A percentile compares a stretch with the other conserved stretches of the same genome.
These are phyloP conservation scores for Pachyrhizus erosus DNA, from an alignment of 306 rosid genomes.

Conservation along the genomic window DNA sequence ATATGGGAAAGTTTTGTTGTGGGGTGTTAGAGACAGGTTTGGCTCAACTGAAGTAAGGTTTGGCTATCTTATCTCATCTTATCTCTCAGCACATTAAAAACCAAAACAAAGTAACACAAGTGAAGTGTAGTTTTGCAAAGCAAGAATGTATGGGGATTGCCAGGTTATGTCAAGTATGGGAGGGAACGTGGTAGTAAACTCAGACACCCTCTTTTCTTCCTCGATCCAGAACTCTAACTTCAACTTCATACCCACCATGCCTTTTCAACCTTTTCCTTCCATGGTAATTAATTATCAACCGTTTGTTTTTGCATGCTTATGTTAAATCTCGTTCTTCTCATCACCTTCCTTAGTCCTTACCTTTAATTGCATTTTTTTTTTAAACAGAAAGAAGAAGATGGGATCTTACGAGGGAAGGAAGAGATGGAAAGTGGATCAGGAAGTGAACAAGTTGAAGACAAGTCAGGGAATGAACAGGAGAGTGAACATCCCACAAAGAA, in stretches of 20 bases:
- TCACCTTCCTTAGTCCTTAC: background rate
- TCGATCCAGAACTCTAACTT: slow-evolving; percentile 88
- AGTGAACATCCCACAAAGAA: slow-evolving; percentile 66
- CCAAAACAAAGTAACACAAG: background rate
- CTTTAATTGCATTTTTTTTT: background rate
- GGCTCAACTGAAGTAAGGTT: slow-evolving; percentile 38
- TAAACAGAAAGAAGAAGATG: slow-evolving; percentile 80
- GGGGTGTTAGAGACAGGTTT: slow-evolving; percentile 39
- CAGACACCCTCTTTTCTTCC: slow-evolving; percentile 76
- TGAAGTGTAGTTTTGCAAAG: slow-evolving; percentile 32
- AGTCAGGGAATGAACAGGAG: slow-evolving; percentile 79
- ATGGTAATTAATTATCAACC: slow-evolving; percentile 38
- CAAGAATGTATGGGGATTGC: slow-evolving; percentile 89
- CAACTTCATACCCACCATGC: slow-evolving; percentile 79
- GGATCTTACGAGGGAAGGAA: slow-evolving; percentile 69
- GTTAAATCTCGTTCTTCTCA: background rate
- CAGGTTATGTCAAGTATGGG: slow-evolving; percentile 92
- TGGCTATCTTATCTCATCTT: background rate
- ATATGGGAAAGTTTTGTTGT: slow-evolving; percentile 28
- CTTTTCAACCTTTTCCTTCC: slow-evolving; percentile 72
- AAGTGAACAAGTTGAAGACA: slow-evolving; percentile 78
- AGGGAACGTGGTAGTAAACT: slow-evolving; percentile 73
- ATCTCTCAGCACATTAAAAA: background rate
- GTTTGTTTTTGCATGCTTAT: background rate
- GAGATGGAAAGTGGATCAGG: slow-evolving; percentile 91